Conservation (phyloP, 306 rosid species). For the Calophaca sinica region DNA sequence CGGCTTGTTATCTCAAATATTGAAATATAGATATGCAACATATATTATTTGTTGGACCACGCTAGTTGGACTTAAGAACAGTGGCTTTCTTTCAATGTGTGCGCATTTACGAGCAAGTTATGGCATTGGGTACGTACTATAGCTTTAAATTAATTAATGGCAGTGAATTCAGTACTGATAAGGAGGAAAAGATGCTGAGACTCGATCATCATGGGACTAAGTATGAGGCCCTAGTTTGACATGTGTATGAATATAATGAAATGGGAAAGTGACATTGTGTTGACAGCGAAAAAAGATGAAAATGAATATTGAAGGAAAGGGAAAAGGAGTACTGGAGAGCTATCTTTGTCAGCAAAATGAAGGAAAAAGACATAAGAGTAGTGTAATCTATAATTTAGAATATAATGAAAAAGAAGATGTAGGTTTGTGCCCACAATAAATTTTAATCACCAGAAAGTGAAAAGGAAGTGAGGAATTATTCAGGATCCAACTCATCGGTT, state of each 20-base stretch:
- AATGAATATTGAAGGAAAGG: constrained; percentile 31
- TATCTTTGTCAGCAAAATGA: constrained; percentile 33
- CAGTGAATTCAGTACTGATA: constrained; percentile 3
- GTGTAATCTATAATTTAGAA: constrained; percentile 19
- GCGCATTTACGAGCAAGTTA: constrained; percentile 35
- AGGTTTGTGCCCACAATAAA: neutral
- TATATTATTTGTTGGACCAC: constrained; percentile 41
- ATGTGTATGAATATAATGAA: constrained; percentile 16
- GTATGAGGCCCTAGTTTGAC: constrained; percentile 22
- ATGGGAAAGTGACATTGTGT: constrained; percentile 33
- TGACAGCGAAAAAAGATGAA: constrained; percentile 27
- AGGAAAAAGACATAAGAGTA: neutral
- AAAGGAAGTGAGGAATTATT: neutral
- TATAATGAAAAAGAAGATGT: neutral
- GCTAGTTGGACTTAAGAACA: constrained; percentile 23
- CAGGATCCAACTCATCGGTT: neutral
- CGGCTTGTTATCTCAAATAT: neutral
- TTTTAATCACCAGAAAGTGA: neutral
- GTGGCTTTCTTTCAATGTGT: constrained; percentile 34
- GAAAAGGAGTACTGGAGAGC: constrained; percentile 31
- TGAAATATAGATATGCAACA: neutral
- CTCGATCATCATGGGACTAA: constrained; percentile 7
- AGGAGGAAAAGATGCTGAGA: constrained; percentile 10
- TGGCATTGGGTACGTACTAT: constrained; percentile 38
- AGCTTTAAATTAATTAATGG: constrained; percentile 24